Percentiles rank a stretch among this genome's conserved stretches.
Evolutionary conservation across 2,329 filamentous ascomycete genomes (phyloP).

Genomic region (Talaromyces sp.): DNA sequence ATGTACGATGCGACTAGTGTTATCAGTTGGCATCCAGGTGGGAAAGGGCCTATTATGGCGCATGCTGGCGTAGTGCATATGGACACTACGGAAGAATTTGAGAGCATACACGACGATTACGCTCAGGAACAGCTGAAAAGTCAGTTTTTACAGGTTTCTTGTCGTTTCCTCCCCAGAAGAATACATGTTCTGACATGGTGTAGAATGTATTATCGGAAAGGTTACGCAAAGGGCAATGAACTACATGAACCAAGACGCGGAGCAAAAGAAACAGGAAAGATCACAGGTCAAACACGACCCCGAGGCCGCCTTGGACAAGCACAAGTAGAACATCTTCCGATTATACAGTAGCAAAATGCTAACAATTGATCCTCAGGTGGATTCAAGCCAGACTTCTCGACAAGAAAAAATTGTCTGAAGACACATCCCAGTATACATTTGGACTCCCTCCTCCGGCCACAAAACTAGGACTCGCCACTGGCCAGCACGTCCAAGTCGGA

Average conservation of each 20-base stretch:
- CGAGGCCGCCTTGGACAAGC: constrained; percentile 12
- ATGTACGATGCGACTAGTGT: constrained; percentile 48
- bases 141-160: constrained; percentile 13
- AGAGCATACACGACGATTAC: constrained; percentile 47
- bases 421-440: constrained; percentile 45
- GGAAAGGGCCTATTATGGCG: constrained; percentile 42
- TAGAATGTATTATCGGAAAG: constrained; percentile 46
- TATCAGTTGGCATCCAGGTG: constrained; percentile 46
- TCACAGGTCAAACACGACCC: constrained; percentile 21
- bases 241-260: constrained; percentile 42
- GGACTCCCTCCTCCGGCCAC: constrained; percentile 33
- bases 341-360: constrained; percentile 7
- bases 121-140: constrained; percentile 45
- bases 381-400: constrained; percentile 38
- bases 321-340: neutral
- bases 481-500: constrained; percentile 49
- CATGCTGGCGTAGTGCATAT: constrained; percentile 47
- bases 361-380: constrained; percentile 42
- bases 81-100: constrained; percentile 46
- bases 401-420: constrained; percentile 35
- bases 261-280: constrained; percentile 20
- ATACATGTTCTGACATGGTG: neutral
- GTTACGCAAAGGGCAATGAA: constrained; percentile 46
- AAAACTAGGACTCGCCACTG: constrained; percentile 44
- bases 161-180: neutral